Conservation (phyloP, 2,329 filamentous ascomycete genomes). For the Fusarium lateritium region DNA sequence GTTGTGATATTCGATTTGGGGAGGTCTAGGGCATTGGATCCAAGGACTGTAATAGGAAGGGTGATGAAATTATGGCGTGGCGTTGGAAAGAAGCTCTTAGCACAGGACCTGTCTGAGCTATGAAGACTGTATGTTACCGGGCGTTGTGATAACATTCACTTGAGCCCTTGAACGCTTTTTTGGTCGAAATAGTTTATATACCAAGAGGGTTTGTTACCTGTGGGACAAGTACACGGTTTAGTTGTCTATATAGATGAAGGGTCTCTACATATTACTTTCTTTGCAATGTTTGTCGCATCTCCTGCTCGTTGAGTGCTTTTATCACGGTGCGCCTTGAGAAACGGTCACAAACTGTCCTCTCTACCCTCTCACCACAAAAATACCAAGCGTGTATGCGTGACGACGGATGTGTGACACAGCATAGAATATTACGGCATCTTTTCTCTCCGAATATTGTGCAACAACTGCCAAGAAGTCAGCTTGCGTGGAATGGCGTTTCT, state of each 20-base stretch:
- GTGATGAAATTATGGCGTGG: not conserved
- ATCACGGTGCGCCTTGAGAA: not conserved
- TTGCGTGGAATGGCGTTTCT: not conserved
- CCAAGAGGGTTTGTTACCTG: not conserved
- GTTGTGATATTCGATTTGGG: not conserved
- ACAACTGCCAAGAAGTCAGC: not conserved
- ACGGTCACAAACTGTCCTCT: not conserved
- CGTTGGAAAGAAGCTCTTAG: not conserved
- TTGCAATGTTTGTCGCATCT: not conserved
- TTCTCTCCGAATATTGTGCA: not conserved
- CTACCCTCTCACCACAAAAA: not conserved
- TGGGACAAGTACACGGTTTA: not conserved
- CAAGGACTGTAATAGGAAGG: not conserved
- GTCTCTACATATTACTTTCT: not conserved
- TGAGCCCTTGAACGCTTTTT: not conserved
- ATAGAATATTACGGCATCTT: constrained; percentile 3
- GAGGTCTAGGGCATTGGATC: not conserved
- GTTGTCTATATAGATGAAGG: too few species aligned
- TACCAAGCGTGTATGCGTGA: constrained; percentile 2
- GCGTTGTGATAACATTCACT: constrained; percentile 7
- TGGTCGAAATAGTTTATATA: not conserved
- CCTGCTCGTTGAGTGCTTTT: too few species aligned
- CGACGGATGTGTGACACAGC: not conserved
- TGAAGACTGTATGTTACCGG: not conserved
- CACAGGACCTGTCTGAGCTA: too few species aligned